Base-by-base conservation (phyloP, 2,329 filamentous ascomycete species). In the Teratosphaeria nubilosa region DNA sequence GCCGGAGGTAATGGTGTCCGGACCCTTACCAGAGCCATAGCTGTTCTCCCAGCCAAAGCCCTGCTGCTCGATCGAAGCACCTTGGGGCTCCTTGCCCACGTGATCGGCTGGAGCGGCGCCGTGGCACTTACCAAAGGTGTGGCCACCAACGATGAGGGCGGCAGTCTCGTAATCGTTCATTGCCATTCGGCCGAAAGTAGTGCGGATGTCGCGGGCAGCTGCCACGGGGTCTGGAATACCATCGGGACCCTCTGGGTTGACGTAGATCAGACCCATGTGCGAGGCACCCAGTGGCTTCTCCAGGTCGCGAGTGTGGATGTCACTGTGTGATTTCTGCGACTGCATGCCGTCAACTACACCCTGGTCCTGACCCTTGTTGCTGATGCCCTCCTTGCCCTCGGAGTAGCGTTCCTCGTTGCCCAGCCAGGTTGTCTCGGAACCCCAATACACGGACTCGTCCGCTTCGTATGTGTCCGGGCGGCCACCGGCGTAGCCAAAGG, bases 131-230 rank as follows among this genome's bases (percentile, higher is more conserved):
- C 88, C 88, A 66, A 91, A 89, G 27, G 83, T 80, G 78, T 91
- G 88, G 45, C 88, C 88, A 69, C 88, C 88, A 45, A 85, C 85
- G 69, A 91, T 91, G 52, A 91, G 76, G 14, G 88, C 87, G 56
- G 88, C 87, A 0, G 88, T 91, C 78, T 91, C 88, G 74, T 88
- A 84, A 69, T 91, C 86, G 69, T 88, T 84, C 88, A 91, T 91
- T 61, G 84, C 87, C 87, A 91, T 91, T 71, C 87, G 86, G 62
- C 79, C 79, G 65, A 91, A 91, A 20, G 88, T 89, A 59, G 78
- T 80, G 63, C 86, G 86, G 69, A 91, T 91, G 67, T 91, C 88
- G 58, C 79, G 74, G 50, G 83, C 88, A 1, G 88, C 80, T 14
- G 85, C 85, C 48, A 85, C 72, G 22, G 86, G 85, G 68, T 91